Percentiles rank a stretch among this genome's conserved stretches.
These are phyloP conservation scores for Dendrothele bispora DNA, from an alignment of 768 basidiomycete species.

Conservation along the genomic window DNA sequence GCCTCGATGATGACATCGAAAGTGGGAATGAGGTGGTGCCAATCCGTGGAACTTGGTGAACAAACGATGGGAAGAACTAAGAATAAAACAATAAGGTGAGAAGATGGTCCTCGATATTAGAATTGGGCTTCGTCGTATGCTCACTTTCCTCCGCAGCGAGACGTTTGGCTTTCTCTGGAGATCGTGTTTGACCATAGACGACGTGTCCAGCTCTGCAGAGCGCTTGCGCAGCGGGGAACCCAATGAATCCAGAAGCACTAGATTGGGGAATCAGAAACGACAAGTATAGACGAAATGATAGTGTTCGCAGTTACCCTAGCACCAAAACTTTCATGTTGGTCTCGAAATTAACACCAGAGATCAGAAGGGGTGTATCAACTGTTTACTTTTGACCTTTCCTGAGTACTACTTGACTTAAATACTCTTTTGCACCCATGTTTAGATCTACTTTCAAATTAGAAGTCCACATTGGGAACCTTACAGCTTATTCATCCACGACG, in stretches of 20 bases:
- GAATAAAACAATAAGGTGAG: too few relatives aligned
- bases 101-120: too few relatives aligned
- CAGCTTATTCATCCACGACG: too few relatives aligned
- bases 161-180: conserved; percentile 16
- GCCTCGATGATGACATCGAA: conserved; percentile 36
- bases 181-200: conserved; percentile 33
- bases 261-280: background rate
- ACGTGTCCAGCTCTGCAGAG: conserved; percentile 32
- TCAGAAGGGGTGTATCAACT: too few relatives aligned
- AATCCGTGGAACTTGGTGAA: conserved; percentile 18
- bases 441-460: too few relatives aligned
- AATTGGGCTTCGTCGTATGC: too few relatives aligned
- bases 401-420: too few relatives aligned
- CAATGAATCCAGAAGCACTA: conserved; percentile 33
- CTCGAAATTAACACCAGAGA: too few relatives aligned
- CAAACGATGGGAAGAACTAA: conserved; percentile 38
- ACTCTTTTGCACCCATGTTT: too few relatives aligned
- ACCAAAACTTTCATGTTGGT: conserved; percentile 25
- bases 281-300: background rate
- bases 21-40: conserved; percentile 24
- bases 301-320: conserved; percentile 17
- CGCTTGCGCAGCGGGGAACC: conserved; percentile 29
- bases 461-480: too few relatives aligned
- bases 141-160: too few relatives aligned
- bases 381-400: too few relatives aligned